Evolutionary conservation across 1,139 yeast species (phyloP).

Genomic region (Pichia sp.): DNA sequence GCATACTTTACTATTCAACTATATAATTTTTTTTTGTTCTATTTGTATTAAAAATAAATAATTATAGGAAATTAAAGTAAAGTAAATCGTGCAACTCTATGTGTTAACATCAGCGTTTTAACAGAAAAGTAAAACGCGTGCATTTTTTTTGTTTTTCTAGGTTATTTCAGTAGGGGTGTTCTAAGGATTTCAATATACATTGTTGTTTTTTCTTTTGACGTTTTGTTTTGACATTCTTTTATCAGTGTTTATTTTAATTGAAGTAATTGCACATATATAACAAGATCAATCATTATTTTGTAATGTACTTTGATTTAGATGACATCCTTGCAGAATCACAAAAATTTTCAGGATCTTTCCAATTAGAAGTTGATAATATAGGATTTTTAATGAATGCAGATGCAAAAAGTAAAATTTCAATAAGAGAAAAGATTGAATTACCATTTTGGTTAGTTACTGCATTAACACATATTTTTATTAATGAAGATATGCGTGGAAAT

Average conservation of each 20-base stretch:
- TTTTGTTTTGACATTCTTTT: no score
- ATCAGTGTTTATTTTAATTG: no score
- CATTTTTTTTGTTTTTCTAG: no score
- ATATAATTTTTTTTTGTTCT: no score
- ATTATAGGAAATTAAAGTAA: no score
- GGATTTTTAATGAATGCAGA: conserved; percentile 86
- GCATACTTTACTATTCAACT: no score
- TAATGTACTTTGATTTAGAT: conserved; percentile 50
- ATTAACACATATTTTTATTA: conserved; percentile 49
- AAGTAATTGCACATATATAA: background rate
- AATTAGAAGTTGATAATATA: conserved; percentile 64
- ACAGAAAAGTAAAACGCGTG: no score
- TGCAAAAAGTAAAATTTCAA: conserved; percentile 48
- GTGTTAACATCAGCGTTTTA: no score
- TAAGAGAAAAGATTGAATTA: conserved; percentile 65
- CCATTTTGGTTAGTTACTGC: conserved; percentile 90
- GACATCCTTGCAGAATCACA: conserved; percentile 73
- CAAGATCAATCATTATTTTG: background rate
- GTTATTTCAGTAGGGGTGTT: no score
- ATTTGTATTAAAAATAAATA: no score
- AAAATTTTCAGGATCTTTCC: conserved; percentile 7
- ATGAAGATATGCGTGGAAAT: conserved; percentile 11
- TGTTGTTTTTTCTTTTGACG: background rate
- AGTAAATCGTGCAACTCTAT: no score
- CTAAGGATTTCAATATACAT: no score